phyloP scores from a whole-genome alignment of 768 basidiomycete species.

The Lyophyllum decastes region DNA sequence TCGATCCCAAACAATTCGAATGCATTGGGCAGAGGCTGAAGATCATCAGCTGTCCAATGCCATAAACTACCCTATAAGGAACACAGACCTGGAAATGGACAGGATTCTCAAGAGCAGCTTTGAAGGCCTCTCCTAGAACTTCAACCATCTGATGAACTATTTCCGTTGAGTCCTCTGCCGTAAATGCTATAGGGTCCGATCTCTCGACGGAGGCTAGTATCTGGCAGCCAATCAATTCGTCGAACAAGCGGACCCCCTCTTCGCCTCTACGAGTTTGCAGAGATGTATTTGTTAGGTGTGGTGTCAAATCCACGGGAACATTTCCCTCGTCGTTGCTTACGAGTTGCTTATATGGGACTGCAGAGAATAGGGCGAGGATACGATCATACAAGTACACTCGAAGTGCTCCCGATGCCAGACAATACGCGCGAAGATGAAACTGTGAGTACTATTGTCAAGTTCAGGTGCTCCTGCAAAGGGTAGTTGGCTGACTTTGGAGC shows the following conservation, averaged over 20 bases:
- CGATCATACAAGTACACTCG: slow-evolving; percentile 80
- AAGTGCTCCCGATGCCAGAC: slow-evolving; percentile 73
- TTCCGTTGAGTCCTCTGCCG: slow-evolving; percentile 34
- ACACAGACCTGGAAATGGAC: slow-evolving; percentile 77
- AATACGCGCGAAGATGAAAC: slow-evolving; percentile 95
- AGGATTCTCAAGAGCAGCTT: slow-evolving; percentile 80
- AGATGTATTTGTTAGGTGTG: slow-evolving; percentile 93
- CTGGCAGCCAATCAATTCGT: slow-evolving; percentile 73
- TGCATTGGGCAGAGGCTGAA: slow-evolving; percentile 81
- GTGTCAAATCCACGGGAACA: slow-evolving; percentile 50
- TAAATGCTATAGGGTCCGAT: slow-evolving; percentile 21
- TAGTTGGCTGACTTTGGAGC: slow-evolving; percentile 55
- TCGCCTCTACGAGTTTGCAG: slow-evolving; percentile 72
- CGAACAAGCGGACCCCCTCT: slow-evolving; percentile 72
- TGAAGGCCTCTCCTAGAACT: slow-evolving; percentile 79
- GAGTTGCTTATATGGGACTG: slow-evolving; percentile 64
- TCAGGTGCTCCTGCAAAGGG: not conserved
- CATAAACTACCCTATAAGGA: not conserved
- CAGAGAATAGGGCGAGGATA: slow-evolving; percentile 87
- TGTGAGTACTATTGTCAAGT: slow-evolving; percentile 31
- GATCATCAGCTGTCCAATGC: slow-evolving; percentile 2
- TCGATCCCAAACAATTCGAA: slow-evolving; percentile 97
- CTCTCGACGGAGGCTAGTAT: slow-evolving; percentile 37
- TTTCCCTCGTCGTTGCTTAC: slow-evolving; percentile 24
- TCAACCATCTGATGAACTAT: slow-evolving; percentile 65